Conservation (phyloP, 108 stramenopile genomes). For the Cyclotella cryptica region DNA sequence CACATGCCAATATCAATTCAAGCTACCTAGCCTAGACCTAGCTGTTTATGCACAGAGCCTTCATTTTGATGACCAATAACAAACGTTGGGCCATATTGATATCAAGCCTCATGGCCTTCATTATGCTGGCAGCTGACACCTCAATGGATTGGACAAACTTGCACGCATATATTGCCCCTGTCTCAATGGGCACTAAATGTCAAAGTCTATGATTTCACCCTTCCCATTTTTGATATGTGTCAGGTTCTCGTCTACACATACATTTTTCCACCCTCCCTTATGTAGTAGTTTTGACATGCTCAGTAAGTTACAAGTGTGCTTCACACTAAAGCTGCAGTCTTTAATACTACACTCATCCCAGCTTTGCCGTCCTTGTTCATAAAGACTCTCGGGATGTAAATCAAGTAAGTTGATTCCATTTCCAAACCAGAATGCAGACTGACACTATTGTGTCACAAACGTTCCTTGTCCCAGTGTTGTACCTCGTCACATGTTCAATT, state of each 20-base stretch:
- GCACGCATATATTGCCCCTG: neutral
- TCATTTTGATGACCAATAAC: constrained; percentile 3
- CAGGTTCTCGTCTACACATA: neutral
- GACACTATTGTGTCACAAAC: neutral
- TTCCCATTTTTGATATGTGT: neutral
- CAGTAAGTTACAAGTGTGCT: neutral
- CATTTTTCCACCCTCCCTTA: neutral
- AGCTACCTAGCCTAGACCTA: neutral
- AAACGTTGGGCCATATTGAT: neutral
- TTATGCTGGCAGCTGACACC: neutral
- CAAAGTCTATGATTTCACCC: neutral
- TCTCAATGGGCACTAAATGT: neutral
- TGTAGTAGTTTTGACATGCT: neutral
- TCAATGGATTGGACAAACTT: neutral
- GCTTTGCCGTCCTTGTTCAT: neutral
- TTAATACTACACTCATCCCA: neutral
- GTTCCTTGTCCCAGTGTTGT: neutral
- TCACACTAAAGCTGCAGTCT: neutral
- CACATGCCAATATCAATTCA: neutral
- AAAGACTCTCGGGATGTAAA: neutral
- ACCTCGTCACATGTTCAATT: neutral
- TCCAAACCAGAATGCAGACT: neutral
- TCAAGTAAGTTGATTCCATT: neutral
- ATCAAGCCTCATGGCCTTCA: neutral
- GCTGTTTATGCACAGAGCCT: neutral